phyloP scores from a whole-genome alignment of 108 stramenopile genomes.

The Epithemia pelagica region DNA sequence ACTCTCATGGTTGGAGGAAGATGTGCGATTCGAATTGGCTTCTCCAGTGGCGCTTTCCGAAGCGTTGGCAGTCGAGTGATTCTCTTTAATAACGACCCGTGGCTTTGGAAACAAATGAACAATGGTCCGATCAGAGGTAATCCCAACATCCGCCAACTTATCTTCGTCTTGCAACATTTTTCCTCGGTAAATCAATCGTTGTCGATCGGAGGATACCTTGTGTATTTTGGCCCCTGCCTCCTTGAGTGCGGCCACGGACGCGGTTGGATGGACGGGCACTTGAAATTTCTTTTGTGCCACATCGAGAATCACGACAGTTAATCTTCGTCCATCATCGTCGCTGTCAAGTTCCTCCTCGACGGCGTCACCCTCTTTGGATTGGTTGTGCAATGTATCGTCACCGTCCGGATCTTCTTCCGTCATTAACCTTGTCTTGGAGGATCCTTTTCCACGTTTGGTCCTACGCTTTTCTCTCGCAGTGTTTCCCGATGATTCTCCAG shows the following conservation, averaged over 20 bases:
- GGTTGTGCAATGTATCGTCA: neutral
- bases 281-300: slow-evolving; percentile 60
- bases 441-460: no score
- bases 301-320: slow-evolving; percentile 55
- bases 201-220: slow-evolving; percentile 52
- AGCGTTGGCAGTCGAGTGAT: neutral
- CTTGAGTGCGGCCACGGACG: slow-evolving; percentile 57
- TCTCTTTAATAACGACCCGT: slow-evolving; percentile 43
- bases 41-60: neutral
- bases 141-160: slow-evolving; percentile 38
- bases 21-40: slow-evolving; percentile 17
- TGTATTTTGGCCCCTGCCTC: slow-evolving; percentile 32
- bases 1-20: neutral
- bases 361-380: slow-evolving; percentile 1
- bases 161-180: slow-evolving; percentile 46
- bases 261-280: slow-evolving; percentile 35
- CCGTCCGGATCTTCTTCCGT: neutral
- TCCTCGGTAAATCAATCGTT: slow-evolving; percentile 72
- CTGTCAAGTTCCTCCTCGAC: slow-evolving; percentile 4
- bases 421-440: neutral
- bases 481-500: no score
- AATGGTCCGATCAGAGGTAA: slow-evolving; percentile 43
- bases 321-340: slow-evolving; percentile 6
- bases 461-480: no score
- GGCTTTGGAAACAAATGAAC: slow-evolving; percentile 82